A percentile compares a stretch with the other conserved stretches of the same genome.
These are phyloP conservation scores for Cardiospermum halicacabum DNA, from an alignment of 345 rosid species.

Conservation along the genomic window DNA sequence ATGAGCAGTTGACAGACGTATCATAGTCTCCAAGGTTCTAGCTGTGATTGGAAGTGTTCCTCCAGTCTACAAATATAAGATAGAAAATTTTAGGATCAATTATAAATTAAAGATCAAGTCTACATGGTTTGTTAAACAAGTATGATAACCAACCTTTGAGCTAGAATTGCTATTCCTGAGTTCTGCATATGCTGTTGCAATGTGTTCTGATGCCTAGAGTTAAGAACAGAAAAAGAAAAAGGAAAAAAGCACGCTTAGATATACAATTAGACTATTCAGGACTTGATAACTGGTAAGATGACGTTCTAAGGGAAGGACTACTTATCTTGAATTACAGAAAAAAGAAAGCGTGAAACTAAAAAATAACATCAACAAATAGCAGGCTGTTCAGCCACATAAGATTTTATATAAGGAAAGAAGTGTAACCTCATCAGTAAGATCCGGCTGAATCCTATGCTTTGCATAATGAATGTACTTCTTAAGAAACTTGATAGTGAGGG, in stretches of 20 bases:
- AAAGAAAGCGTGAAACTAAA: background rate
- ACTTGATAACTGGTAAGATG: background rate
- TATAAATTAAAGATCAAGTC: background rate
- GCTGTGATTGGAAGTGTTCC: slow-evolving; percentile 99
- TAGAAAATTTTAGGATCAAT: slow-evolving; percentile 7
- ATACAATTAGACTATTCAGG: background rate
- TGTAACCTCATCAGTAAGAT: slow-evolving; percentile 87
- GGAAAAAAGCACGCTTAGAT: slow-evolving; percentile 9
- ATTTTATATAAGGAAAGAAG: background rate
- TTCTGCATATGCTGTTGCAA: slow-evolving; percentile 93
- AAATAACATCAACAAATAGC: background rate
- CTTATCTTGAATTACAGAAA: background rate
- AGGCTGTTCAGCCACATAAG: background rate
- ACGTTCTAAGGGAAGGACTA: background rate
- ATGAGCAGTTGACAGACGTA: slow-evolving; percentile 97
- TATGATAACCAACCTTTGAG: slow-evolving; percentile 47
- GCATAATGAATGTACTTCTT: slow-evolving; percentile 98
- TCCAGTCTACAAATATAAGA: slow-evolving; percentile 61
- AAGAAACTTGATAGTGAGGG: slow-evolving; percentile 78
- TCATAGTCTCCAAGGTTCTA: slow-evolving; percentile 94
- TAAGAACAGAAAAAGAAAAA: slow-evolving; percentile 5
- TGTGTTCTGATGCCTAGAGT: slow-evolving; percentile 83
- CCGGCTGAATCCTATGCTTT: slow-evolving; percentile 90
- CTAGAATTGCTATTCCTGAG: slow-evolving; percentile 75
- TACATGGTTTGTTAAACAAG: slow-evolving; percentile 3